Evolutionary conservation across 2,329 filamentous ascomycete genomes (phyloP).

Genomic region (Rhynchosporium secalis): DNA sequence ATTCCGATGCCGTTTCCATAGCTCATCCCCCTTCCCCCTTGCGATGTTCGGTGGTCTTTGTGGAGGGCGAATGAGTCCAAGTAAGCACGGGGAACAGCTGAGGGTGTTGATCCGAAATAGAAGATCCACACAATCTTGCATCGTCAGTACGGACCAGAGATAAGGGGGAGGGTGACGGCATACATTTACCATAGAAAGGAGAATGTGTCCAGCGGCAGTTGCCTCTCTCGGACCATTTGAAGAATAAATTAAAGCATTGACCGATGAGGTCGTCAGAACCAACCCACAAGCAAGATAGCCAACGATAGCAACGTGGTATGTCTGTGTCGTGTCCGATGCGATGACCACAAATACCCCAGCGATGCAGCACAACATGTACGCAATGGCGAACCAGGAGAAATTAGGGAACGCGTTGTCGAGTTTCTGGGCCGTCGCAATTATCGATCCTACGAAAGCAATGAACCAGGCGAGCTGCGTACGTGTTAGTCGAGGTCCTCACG

Average conservation of each 20-base stretch:
- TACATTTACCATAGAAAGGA: constrained; percentile 91
- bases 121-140: constrained; percentile 93
- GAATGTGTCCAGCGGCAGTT: constrained; percentile 86
- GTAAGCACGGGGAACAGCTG: constrained; percentile 81
- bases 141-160: background rate
- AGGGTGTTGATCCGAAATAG: constrained; percentile 93
- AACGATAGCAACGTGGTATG: constrained; percentile 89
- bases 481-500: constrained; percentile 20
- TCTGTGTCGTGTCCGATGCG: constrained; percentile 79
- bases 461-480: constrained; percentile 81
- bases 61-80: constrained; percentile 94
- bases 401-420: constrained; percentile 66
- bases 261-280: constrained; percentile 80
- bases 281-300: constrained; percentile 83
- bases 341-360: constrained; percentile 78
- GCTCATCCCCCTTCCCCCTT: constrained; percentile 53
- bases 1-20: constrained; percentile 62
- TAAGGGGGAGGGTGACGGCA: constrained; percentile 41
- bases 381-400: constrained; percentile 89
- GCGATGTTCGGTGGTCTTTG: constrained; percentile 63
- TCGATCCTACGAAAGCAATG: constrained; percentile 84
- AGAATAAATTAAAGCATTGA: constrained; percentile 83
- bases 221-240: constrained; percentile 75
- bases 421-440: constrained; percentile 63
- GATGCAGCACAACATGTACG: constrained; percentile 84